A percentile compares a stretch with the other conserved stretches of the same genome.
Evolutionary conservation across 2,329 filamentous ascomycete species (phyloP).

Genomic region (Aspergillus spinulosporus): DNA sequence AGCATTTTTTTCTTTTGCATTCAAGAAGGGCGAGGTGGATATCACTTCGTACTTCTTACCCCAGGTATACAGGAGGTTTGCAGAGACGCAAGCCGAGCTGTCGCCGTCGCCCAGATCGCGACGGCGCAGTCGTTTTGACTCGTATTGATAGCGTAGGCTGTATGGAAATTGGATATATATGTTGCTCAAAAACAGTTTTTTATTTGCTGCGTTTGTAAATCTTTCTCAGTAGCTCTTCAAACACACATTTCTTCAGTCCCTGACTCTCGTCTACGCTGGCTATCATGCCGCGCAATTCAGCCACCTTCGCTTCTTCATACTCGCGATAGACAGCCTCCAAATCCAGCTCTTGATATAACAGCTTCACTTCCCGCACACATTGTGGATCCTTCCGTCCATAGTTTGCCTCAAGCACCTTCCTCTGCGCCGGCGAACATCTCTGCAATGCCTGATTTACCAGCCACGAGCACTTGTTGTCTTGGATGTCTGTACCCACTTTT

Average conservation of each 20-base stretch:
- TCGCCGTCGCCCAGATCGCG: too few species aligned
- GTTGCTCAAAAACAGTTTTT: conserved; percentile 9
- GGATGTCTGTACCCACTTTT: conserved; percentile 98
- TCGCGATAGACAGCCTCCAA: conserved; percentile 80
- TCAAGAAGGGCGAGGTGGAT: too few species aligned
- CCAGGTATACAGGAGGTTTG: too few species aligned
- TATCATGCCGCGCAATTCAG: conserved; percentile 75
- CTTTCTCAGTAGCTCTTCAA: conserved; percentile 87
- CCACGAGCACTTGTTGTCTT: conserved; percentile 99
- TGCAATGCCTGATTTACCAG: conserved; percentile 90
- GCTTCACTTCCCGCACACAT: conserved; percentile 83
- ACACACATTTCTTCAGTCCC: conserved; percentile 86
- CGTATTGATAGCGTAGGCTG: too few species aligned
- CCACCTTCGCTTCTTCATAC: conserved; percentile 84
- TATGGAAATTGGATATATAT: too few species aligned
- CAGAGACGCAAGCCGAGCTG: too few species aligned
- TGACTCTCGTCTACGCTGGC: conserved; percentile 77
- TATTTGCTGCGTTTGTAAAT: conserved; percentile 99
- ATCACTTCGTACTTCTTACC: too few species aligned
- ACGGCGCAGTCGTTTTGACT: too few species aligned
- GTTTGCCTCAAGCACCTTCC: conserved; percentile 82
- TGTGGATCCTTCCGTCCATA: conserved; percentile 88
- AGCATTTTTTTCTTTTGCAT: too few species aligned
- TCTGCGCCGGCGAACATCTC: conserved; percentile 78
- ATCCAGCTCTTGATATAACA: conserved; percentile 80